These are phyloP conservation scores for Teunomyces panamensis DNA, from an alignment of 805 yeast genomes.

Conservation along the genomic window DNA sequence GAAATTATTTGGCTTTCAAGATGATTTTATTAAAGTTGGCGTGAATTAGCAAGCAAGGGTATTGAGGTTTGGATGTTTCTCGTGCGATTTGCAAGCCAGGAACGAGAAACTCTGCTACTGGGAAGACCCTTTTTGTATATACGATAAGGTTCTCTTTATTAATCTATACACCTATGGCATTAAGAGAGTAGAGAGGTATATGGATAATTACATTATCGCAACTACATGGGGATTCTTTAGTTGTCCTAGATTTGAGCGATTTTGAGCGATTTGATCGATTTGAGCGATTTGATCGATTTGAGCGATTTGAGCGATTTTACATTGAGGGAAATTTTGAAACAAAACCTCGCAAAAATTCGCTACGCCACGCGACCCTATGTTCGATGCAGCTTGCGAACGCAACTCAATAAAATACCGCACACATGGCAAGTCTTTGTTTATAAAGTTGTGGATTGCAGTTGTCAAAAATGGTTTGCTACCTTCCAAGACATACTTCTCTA, in stretches of 20 bases:
- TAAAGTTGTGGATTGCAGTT: neutral
- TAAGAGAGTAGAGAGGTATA: too few relatives aligned
- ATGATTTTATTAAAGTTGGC: too few relatives aligned
- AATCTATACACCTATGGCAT: too few relatives aligned
- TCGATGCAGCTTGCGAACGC: neutral
- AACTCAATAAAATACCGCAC: neutral
- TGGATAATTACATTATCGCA: neutral
- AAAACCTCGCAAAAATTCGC: neutral
- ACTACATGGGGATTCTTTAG: slow-evolving; percentile 2
- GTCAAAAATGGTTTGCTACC: too few relatives aligned
- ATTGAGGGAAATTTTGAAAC: neutral
- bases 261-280: neutral
- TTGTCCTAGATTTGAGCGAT: neutral
- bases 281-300: neutral
- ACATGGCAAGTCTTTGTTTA: neutral
- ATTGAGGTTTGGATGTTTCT: too few relatives aligned
- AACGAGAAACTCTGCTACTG: too few relatives aligned
- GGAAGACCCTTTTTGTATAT: too few relatives aligned
- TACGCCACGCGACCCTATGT: neutral
- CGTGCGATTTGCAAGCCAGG: too few relatives aligned
- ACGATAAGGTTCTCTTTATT: too few relatives aligned
- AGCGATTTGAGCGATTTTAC: neutral
- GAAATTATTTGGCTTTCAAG: too few relatives aligned
- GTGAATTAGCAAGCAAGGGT: too few relatives aligned
- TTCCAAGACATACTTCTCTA: too few relatives aligned